Conservation (phyloP, 1,139 yeast genomes). For the Hansenula lynferdii region DNA sequence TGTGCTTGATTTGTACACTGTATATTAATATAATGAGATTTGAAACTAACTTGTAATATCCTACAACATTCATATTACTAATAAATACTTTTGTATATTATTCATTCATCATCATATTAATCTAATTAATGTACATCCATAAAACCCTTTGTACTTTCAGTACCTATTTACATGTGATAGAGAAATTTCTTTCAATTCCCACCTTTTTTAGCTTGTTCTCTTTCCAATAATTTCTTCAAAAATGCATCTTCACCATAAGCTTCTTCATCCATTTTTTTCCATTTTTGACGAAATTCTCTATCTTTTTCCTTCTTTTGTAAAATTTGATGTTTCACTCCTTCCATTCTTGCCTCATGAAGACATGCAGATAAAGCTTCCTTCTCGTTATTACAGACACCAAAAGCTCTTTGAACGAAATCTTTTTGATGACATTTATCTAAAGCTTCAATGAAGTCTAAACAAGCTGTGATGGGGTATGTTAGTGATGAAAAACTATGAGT, state of each 20-base stretch:
- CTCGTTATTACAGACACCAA: conserved; percentile 82
- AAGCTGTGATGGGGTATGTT: conserved; percentile 44
- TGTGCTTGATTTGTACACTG: not conserved
- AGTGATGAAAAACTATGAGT: too few species aligned
- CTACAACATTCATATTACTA: too few species aligned
- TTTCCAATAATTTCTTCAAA: conserved; percentile 60
- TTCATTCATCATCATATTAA: too few species aligned
- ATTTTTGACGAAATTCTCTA: conserved; percentile 46
- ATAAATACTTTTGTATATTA: too few species aligned
- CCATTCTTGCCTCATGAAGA: conserved; percentile 70
- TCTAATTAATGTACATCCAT: too few species aligned
- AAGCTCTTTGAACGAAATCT: conserved; percentile 65
- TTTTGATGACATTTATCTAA: conserved; percentile 84
- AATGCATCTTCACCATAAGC: conserved; percentile 74
- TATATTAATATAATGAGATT: too few species aligned
- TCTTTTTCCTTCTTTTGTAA: conserved; percentile 52
- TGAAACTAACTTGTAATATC: too few species aligned
- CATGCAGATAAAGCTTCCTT: conserved; percentile 78
- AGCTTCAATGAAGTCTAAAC: conserved; percentile 80
- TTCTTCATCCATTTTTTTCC: conserved; percentile 67
- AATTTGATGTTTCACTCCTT: conserved; percentile 62
- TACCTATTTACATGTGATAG: conserved; percentile 3
- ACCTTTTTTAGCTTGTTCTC: conserved; percentile 22
- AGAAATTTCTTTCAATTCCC: not conserved
- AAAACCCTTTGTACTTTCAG: not conserved